These are phyloP conservation scores for Solanum chilense DNA, from an alignment of 257 asterid genomes.

Conservation along the genomic window DNA sequence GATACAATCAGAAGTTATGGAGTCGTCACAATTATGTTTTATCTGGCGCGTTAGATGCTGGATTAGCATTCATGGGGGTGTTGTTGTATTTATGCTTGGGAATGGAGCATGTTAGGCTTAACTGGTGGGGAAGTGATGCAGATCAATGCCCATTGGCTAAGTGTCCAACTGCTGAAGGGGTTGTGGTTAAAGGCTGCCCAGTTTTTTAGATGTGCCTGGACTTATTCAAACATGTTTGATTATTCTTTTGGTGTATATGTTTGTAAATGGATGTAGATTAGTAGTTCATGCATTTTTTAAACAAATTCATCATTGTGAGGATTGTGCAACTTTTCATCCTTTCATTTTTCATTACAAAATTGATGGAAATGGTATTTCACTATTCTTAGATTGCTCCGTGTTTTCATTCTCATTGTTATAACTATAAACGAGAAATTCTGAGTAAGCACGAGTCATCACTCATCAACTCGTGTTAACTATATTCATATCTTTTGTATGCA, in stretches of 20 bases:
- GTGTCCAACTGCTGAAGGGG: conserved; percentile 70
- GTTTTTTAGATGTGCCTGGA: not conserved
- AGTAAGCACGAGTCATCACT: too few relatives aligned
- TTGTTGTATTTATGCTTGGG: conserved; percentile 42
- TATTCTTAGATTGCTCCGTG: too few relatives aligned
- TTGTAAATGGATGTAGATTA: not conserved
- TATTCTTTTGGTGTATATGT: not conserved
- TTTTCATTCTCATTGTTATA: fast-evolving
- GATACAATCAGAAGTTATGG: conserved; percentile 51
- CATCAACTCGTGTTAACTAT: too few relatives aligned
- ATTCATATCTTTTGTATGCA: too few relatives aligned
- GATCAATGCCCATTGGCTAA: conserved; percentile 68
- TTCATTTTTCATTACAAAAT: not conserved
- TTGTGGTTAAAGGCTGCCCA: conserved; percentile 44
- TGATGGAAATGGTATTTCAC: too few relatives aligned
- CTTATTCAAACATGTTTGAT: not conserved
- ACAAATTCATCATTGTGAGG: not conserved
- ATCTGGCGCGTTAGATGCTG: conserved; percentile 66
- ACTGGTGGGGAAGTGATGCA: conserved; percentile 47
- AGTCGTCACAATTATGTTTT: conserved; percentile 55
- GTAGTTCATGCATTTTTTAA: not conserved
- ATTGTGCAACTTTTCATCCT: not conserved
- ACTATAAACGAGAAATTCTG: too few relatives aligned
- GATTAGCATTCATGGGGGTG: conserved; percentile 70
- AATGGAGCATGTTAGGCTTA: conserved; percentile 13